Conservation (phyloP, 2,329 filamentous ascomycete genomes). For the Alternaria brassicicola region DNA sequence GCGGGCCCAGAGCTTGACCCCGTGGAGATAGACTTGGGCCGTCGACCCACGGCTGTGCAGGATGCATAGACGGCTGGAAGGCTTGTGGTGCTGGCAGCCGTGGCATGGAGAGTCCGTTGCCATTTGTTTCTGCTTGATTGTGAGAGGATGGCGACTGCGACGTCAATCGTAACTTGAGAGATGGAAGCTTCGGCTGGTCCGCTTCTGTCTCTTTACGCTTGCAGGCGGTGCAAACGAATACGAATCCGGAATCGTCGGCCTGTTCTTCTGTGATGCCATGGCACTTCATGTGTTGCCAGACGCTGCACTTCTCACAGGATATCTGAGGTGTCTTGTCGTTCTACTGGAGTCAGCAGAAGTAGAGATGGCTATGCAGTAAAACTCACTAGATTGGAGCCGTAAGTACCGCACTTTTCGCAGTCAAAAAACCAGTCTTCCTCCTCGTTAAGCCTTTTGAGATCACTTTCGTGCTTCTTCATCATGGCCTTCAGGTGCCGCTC, state of each 20-base stretch:
- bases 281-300: slow-evolving; percentile 97
- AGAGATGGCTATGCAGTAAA: not conserved
- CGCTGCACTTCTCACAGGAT: slow-evolving; percentile 89
- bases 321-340: slow-evolving; percentile 95
- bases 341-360: slow-evolving; percentile 43
- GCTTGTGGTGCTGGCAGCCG: slow-evolving; percentile 29
- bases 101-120: slow-evolving; percentile 13
- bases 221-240: slow-evolving; percentile 83
- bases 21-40: slow-evolving; percentile 54
- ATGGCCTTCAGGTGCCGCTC: slow-evolving; percentile 81
- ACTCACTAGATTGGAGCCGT: slow-evolving; percentile 76
- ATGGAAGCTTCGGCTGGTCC: slow-evolving; percentile 66
- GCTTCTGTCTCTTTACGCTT: slow-evolving; percentile 69
- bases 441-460: slow-evolving; percentile 71
- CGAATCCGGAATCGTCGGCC: slow-evolving; percentile 77
- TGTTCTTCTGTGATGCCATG: slow-evolving; percentile 78
- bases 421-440: slow-evolving; percentile 93
- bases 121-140: slow-evolving; percentile 24
- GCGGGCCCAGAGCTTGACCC: slow-evolving; percentile 52
- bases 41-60: slow-evolving; percentile 45
- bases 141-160: slow-evolving; percentile 54
- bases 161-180: slow-evolving; percentile 64
- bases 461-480: slow-evolving; percentile 78
- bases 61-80: slow-evolving; percentile 27
- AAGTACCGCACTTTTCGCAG: slow-evolving; percentile 82